phyloP scores from a whole-genome alignment of 2,329 filamentous ascomycete species.

The Ascochyta fabae region DNA sequence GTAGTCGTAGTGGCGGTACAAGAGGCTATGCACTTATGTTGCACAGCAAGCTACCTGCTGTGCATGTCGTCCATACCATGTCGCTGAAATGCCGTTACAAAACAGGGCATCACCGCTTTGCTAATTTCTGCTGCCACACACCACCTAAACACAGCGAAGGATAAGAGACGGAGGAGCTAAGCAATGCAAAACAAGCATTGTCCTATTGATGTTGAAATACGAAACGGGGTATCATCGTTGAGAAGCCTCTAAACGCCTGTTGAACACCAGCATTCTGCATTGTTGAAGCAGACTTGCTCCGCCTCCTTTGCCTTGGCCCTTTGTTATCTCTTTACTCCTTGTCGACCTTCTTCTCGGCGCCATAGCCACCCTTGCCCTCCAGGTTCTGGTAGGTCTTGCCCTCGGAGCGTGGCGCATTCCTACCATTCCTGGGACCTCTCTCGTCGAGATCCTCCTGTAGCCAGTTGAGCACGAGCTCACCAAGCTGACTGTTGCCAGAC shows the following conservation, averaged over 20 bases:
- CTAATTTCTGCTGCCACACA: no score
- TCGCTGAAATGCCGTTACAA: no score
- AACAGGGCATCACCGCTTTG: no score
- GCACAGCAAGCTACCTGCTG: no score
- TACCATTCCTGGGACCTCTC: constrained; percentile 75
- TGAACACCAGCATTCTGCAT: constrained; percentile 22
- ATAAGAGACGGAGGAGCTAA: no score
- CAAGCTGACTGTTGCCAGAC: constrained; percentile 80
- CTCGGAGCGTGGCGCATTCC: constrained; percentile 56
- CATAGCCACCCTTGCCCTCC: constrained; percentile 70
- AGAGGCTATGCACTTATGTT: no score
- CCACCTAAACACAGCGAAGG: no score
- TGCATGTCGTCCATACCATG: no score
- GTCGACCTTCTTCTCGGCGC: constrained; percentile 57
- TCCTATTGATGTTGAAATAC: constrained; percentile 34
- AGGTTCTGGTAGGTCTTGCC: constrained; percentile 68
- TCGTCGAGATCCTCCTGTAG: constrained; percentile 79
- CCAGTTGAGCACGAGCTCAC: constrained; percentile 88
- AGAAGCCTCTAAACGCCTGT: constrained; percentile 37
- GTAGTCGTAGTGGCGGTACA: no score
- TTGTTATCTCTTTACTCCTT: background rate
- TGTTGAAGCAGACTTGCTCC: constrained; percentile 35
- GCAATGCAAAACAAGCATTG: no score
- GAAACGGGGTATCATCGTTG: constrained; percentile 48
- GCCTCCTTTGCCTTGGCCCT: background rate